Evolutionary conservation across 2,329 filamentous ascomycete species (phyloP), one percentile per base, ranked within the genome.

Genomic region (Aspergillus aculeatus): DNA sequence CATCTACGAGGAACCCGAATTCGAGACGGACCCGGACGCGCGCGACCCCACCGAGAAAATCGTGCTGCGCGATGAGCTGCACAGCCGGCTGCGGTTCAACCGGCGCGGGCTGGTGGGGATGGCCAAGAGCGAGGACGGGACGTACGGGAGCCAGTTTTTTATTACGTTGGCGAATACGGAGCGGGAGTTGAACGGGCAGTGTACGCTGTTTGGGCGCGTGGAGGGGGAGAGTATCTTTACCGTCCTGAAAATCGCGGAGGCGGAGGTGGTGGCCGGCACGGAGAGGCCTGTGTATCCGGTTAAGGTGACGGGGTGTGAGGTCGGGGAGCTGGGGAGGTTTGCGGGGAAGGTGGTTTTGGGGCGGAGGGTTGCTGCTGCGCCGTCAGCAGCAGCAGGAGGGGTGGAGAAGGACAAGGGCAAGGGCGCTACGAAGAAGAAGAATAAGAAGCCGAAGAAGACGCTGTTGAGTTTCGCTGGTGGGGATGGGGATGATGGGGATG

Each of bases 141-240:
- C 90, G 57, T 98, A 98, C 78, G 91, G 92, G 35, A 96, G 92
- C 75, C 95, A 99, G 76, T 98, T 98, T 82, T 99, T 99, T 80
- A 88, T 99, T 62, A 98, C 95, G 0, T 78, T 99, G 56, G 92
- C 87, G 64, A 81, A 82, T 57, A 92, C 89, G 71, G 83, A 93
- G 24, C 88, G 92, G 26, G 92, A 98, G 80, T 75, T 99, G 70
- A 91, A 89, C 67, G 90, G 89, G 54, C 91, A 91, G 77, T 97
- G 97, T 75, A 98, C 95, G 0, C 80, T 98, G 74, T 98, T 99
- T 80, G 95, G 95, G 19, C 84, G 95, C 58, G 85, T 99, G 49
- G 92, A 90, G 38, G 95, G 94, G 29, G 92, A 98, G 65, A 97
- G 94, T 16, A 95, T 99, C 57, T 99, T 96, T 79, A 98, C 97